Conservation (phyloP, 192 early-diverging fungal species). For the Backusella westeae region DNA sequence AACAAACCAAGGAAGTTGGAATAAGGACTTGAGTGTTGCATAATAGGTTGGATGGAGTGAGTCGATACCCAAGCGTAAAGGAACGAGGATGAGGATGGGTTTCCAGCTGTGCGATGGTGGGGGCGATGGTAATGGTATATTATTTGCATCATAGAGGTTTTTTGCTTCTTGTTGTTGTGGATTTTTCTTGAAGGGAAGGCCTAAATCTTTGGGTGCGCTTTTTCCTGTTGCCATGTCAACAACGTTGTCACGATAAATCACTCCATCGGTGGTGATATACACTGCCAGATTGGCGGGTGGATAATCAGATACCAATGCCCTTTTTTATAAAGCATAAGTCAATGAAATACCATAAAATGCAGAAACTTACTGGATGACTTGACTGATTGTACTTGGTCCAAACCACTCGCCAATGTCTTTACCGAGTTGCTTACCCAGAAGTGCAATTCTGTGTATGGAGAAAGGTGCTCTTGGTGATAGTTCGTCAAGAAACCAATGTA, state of each 20-base stretch:
- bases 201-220: constrained; percentile 18
- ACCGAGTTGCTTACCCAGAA: constrained; percentile 76
- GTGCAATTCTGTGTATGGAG: constrained; percentile 89
- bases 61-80: constrained; percentile 91
- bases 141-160: constrained; percentile 18
- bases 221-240: constrained; percentile 45
- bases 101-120: constrained; percentile 38
- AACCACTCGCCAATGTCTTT: constrained; percentile 98
- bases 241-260: constrained; percentile 74
- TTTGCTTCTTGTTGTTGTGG: constrained; percentile 32
- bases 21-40: constrained; percentile 66
- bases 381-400: constrained; percentile 86
- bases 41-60: constrained; percentile 86
- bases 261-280: constrained; percentile 81
- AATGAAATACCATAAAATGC: constrained; percentile 16
- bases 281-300: constrained; percentile 58
- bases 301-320: constrained; percentile 59
- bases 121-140: neutral
- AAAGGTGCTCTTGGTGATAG: constrained; percentile 67
- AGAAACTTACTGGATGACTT: constrained; percentile 66
- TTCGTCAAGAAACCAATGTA: constrained; percentile 79
- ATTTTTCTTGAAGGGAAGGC: constrained; percentile 26
- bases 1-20: constrained; percentile 72
- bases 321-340: constrained; percentile 23
- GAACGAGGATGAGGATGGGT: constrained; percentile 80